Conservation (phyloP, 1,139 yeast species). For the Lodderomyces parapsilosis region DNA sequence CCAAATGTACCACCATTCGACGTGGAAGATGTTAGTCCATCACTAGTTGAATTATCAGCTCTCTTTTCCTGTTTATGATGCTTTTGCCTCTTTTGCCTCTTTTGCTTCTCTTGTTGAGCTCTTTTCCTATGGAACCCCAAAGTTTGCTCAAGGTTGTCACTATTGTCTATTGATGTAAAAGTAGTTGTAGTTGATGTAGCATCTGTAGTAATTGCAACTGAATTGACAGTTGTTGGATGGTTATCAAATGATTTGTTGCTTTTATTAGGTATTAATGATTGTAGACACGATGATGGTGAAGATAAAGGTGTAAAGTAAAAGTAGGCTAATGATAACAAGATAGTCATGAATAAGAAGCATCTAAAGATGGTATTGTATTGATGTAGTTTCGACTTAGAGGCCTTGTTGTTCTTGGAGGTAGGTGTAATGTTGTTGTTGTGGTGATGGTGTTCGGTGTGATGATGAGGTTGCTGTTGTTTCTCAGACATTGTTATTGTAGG, state of each 20-base stretch:
- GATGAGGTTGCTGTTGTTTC: neutral
- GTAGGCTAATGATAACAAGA: neutral
- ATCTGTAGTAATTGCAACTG: neutral
- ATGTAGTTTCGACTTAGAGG: neutral
- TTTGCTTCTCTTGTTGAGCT: neutral
- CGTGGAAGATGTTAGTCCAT: neutral
- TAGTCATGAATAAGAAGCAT: neutral
- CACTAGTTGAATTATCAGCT: conserved; percentile 2
- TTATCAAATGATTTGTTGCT: neutral
- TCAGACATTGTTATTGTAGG: neutral
- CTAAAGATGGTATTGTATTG: neutral
- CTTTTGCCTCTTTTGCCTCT: neutral
- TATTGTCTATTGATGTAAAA: conserved; percentile 1
- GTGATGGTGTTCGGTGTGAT: neutral
- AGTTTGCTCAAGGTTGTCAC: neutral
- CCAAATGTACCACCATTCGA: no score
- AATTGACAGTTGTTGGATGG: neutral
- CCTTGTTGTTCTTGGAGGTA: neutral
- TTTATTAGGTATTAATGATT: neutral
- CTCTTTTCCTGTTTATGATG: conserved; percentile 1
- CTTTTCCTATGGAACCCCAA: neutral
- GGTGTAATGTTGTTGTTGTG: neutral
- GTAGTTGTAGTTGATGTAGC: neutral
- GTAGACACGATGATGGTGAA: neutral
- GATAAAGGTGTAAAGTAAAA: neutral